Evolutionary conservation across 257 asterid genomes (phyloP).

Genomic region (Salvia miltiorrhiza): DNA sequence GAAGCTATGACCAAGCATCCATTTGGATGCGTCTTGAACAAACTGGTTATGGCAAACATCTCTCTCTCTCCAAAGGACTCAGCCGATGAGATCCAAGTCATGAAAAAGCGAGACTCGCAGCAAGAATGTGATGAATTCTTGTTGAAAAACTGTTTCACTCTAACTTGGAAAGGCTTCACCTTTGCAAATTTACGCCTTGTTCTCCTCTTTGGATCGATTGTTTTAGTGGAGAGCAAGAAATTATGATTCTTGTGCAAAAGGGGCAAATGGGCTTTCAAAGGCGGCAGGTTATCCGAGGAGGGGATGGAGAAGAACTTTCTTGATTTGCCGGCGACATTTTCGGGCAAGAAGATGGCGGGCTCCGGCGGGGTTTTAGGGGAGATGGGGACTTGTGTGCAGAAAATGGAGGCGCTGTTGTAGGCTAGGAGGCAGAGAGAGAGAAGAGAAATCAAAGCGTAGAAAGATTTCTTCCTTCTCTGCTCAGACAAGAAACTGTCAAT

Average conservation of each 20-base stretch:
- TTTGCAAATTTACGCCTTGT: conserved; percentile 20
- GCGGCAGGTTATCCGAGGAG: conserved; percentile 28
- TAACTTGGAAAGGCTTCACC: conserved; percentile 41
- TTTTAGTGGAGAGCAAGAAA: conserved; percentile 42
- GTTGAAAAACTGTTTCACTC: conserved; percentile 54
- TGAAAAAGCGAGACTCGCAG: conserved; percentile 62
- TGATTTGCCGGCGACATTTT: conserved; percentile 48
- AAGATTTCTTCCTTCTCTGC: conserved; percentile 44
- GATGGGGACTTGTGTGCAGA: conserved; percentile 52
- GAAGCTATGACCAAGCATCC: conserved; percentile 74
- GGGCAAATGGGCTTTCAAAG: conserved; percentile 40
- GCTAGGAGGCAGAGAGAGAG: conserved; percentile 54
- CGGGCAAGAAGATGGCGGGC: conserved; percentile 37
- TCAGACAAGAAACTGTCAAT: conserved; percentile 18
- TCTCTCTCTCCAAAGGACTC: conserved; percentile 70
- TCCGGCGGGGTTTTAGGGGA: conserved; percentile 39
- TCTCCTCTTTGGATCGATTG: neutral
- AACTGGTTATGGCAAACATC: conserved; percentile 43
- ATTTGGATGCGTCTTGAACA: conserved; percentile 64
- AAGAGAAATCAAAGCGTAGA: conserved; percentile 52
- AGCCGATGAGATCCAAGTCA: conserved; percentile 81
- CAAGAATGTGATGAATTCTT: conserved; percentile 29
- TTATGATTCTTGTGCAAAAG: conserved; percentile 41
- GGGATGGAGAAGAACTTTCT: conserved; percentile 43
- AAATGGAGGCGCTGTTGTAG: conserved; percentile 54